A percentile compares a stretch with the other conserved stretches of the same genome.
These are phyloP conservation scores for Leccinum sublutescens DNA, from an alignment of 768 basidiomycete species.

Conservation along the genomic window DNA sequence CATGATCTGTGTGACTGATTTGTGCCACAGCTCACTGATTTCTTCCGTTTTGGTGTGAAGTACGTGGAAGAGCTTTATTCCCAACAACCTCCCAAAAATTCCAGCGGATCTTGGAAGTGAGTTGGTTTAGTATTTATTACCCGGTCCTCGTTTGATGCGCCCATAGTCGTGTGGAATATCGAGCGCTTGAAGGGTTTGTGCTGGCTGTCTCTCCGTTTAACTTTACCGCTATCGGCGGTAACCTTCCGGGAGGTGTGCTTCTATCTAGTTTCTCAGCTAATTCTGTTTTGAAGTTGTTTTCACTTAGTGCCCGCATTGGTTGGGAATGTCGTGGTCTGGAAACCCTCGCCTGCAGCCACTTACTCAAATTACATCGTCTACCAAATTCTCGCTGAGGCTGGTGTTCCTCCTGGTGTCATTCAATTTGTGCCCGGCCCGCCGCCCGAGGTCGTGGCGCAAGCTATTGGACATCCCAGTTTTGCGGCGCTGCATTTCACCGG, in stretches of 20 bases:
- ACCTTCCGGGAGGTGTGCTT: constrained; percentile 69
- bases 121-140: constrained; percentile 30
- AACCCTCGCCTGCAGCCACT: constrained; percentile 92
- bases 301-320: constrained; percentile 80
- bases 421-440: constrained; percentile 95
- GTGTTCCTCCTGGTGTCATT: constrained; percentile 91
- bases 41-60: constrained; percentile 95
- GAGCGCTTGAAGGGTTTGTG: constrained; percentile 97
- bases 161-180: constrained; percentile 88
- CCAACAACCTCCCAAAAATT: constrained; percentile 86
- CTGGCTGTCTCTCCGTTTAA: constrained; percentile 98
- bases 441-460: constrained; percentile 80
- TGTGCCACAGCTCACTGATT: constrained; percentile 68
- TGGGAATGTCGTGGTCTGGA: constrained; percentile 96
- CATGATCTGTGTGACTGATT: constrained; percentile 4
- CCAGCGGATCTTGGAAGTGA: constrained; percentile 91
- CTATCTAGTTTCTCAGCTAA: not conserved
- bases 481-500: constrained; percentile 96
- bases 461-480: constrained; percentile 75
- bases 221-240: constrained; percentile 97
- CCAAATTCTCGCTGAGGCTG: constrained; percentile 91
- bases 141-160: constrained; percentile 7
- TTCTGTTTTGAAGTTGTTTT: not conserved
- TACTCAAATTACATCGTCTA: constrained; percentile 94
- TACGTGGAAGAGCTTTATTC: constrained; percentile 94